Evolutionary conservation across 345 rosid species (phyloP).

Genomic region (Theobroma cacao): DNA sequence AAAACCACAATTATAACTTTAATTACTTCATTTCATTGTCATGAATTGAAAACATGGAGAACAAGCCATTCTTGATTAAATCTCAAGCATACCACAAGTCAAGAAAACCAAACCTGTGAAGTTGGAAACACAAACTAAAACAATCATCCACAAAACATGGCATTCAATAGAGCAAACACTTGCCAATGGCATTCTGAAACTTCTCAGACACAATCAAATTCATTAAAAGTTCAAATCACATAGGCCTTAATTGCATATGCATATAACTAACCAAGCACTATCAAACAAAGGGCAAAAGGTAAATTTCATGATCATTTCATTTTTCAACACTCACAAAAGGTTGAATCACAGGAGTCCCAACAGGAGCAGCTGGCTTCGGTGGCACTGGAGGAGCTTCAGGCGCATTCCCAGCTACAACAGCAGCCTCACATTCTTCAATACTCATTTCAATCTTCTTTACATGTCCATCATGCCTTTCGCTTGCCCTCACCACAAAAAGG

Average conservation of each 20-base stretch:
- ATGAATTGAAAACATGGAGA: background rate
- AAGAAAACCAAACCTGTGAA: background rate
- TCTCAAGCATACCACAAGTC: background rate
- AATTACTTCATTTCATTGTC: background rate
- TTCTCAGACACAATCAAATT: background rate
- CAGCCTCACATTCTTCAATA: conserved; percentile 88
- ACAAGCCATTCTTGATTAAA: background rate
- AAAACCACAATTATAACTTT: background rate
- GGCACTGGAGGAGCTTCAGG: conserved; percentile 87
- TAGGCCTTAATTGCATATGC: background rate
- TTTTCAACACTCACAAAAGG: conserved; percentile 47
- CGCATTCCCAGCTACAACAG: conserved; percentile 73
- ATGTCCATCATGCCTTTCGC: conserved; percentile 37
- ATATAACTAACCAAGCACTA: background rate
- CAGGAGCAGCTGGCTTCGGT: conserved; percentile 71
- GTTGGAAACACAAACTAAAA: background rate
- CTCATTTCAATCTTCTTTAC: conserved; percentile 50
- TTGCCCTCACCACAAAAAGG: conserved; percentile 35
- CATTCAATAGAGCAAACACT: background rate
- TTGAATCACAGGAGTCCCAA: conserved; percentile 72
- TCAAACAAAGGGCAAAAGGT: background rate
- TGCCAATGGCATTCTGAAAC: background rate
- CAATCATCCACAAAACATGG: too few relatives aligned
- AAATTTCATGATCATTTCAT: background rate
- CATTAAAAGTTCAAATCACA: background rate